Evolutionary conservation across 2,329 filamentous ascomycete species (phyloP), one percentile per base, ranked within the genome.

Genomic region (Calonectria henricotiae): DNA sequence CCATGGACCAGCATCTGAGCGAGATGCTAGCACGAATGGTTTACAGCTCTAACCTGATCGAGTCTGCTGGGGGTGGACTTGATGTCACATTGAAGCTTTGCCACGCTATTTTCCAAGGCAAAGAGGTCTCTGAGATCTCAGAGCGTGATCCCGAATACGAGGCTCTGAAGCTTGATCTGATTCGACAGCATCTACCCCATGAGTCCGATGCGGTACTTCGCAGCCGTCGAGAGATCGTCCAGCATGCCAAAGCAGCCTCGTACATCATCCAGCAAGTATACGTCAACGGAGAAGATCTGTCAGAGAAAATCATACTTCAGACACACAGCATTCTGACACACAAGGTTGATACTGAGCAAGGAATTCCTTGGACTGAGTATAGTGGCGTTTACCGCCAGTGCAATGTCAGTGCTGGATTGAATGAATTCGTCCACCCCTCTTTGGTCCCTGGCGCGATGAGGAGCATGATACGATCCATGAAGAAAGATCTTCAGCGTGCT

Each of bases 391-490:
- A 81, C 47, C 75, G 79, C 15, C 65, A 65, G 1, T 69, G 71
- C 44, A 65, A 77, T 13, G 73, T 77, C 9, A 67, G 67, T 0
- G 73, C 72, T 1, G 8, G 73, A 65, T 1, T 67, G n/a, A 1
- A 60, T 61, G 4, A 37, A 13, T 71, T 58, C 20, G 58, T 46
- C 25, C 4, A 51, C 8, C 46, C 62, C 8, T 7, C 5, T 4
- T 17, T 27, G 1, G 76, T 82, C 0, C 73, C 74, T 1, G 0
- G 15, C 0, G 76, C 75, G 6, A 83, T 83, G 78, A 25, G 17
- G 1, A 13, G 46, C 0, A 71, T 81, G 61, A 60, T 80, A 2
- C 5, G 13, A 3, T 68, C 75, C 6, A 60, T 80, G 3, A 23
- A 71, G 5, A 11, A 35, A 1, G 79, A 82, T 20, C 68, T 82